These are phyloP conservation scores for Asterochloris erici DNA, from an alignment of 139 green algal species.

Conservation along the genomic window DNA sequence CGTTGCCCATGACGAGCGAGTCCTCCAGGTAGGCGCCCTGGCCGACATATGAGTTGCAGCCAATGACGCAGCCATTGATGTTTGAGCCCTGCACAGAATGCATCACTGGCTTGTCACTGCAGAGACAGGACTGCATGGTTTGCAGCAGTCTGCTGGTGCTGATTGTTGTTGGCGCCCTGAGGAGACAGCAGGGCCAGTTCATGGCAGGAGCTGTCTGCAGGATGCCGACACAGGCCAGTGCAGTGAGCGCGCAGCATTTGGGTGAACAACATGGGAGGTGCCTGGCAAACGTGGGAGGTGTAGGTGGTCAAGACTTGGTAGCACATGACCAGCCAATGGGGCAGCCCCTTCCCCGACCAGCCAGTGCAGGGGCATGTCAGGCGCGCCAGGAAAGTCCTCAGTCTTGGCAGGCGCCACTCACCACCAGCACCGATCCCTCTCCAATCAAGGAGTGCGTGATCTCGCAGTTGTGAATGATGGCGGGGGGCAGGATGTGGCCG, in stretches of 20 bases:
- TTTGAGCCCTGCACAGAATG: slow-evolving; percentile 35
- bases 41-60: slow-evolving; percentile 54
- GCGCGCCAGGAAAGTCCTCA: no score
- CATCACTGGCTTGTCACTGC: no score
- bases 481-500: slow-evolving; percentile 56
- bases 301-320: not conserved
- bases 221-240: no score
- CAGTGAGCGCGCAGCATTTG: no score
- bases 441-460: slow-evolving; percentile 55
- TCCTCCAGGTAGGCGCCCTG: slow-evolving; percentile 53
- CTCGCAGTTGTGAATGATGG: slow-evolving; percentile 47
- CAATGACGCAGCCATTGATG: slow-evolving; percentile 63
- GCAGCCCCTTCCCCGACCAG: not conserved
- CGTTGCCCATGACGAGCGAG: slow-evolving; percentile 69
- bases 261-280: no score
- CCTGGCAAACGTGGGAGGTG: no score
- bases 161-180: no score
- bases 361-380: not conserved
- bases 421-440: slow-evolving; percentile 60
- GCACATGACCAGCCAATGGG: not conserved
- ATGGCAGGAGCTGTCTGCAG: no score
- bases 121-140: no score
- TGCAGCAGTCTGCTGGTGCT: no score
- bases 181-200: no score
- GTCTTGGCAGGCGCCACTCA: not conserved